A percentile compares a stretch with the other conserved stretches of the same genome.
phyloP scores from a whole-genome alignment of 106 monocot species.

The Narthecium ossifragum region DNA sequence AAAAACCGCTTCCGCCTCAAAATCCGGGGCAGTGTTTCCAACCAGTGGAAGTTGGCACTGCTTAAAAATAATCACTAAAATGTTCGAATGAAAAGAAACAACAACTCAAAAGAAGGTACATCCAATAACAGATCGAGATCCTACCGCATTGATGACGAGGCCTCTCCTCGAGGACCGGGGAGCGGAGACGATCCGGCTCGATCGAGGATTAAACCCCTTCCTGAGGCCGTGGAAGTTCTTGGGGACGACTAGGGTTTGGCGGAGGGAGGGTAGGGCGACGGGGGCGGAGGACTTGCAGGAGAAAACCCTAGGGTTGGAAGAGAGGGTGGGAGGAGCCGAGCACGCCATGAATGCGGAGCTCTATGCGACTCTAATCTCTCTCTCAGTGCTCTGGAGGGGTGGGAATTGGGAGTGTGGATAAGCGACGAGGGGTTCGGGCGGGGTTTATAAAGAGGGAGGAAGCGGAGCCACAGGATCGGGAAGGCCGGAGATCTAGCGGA shows the following conservation, averaged over 20 bases:
- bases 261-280: conserved; percentile 14
- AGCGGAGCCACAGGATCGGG: background rate
- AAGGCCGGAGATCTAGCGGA: no score
- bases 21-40: conserved; percentile 78
- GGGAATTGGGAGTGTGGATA: background rate
- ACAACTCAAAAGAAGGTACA: background rate
- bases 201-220: conserved; percentile 15
- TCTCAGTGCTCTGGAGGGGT: no score
- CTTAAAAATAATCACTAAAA: conserved; percentile 2
- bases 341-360: conserved; percentile 38
- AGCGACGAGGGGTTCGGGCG: background rate
- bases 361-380: no score
- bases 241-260: conserved; percentile 28
- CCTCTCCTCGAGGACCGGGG: conserved; percentile 31
- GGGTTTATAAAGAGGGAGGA: conserved; percentile 5
- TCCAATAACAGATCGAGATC: background rate
- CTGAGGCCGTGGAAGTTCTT: conserved; percentile 41
- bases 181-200: conserved; percentile 18
- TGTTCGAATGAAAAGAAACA: background rate
- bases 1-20: conserved; percentile 86
- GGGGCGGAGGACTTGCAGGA: conserved; percentile 13
- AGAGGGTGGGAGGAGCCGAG: conserved; percentile 29
- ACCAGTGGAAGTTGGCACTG: conserved; percentile 67
- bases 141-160: conserved; percentile 62
- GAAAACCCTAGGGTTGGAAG: conserved; percentile 18